Evolutionary conservation across 2,329 filamentous ascomycete species (phyloP).

Genomic region (Aspergillus sp.): DNA sequence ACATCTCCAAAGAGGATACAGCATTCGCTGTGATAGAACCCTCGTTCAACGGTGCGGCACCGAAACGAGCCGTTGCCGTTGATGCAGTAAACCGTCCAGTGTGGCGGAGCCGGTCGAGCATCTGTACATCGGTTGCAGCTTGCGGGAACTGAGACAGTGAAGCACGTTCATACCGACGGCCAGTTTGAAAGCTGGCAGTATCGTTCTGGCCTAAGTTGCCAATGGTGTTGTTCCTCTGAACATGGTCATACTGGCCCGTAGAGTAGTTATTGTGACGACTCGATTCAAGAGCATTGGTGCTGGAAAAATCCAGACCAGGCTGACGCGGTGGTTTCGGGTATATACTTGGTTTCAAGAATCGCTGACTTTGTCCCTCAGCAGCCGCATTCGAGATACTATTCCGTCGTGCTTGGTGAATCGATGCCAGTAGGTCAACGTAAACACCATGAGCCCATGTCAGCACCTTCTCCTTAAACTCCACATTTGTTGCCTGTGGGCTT

Average conservation of each 20-base stretch:
- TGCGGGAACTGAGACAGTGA: conserved; percentile 30
- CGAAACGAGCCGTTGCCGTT: conserved; percentile 33
- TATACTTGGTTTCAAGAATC: conserved; percentile 56
- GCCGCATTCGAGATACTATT: conserved; percentile 51
- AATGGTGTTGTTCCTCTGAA: conserved; percentile 22
- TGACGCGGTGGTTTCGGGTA: conserved; percentile 64
- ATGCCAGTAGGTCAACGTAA: conserved; percentile 70
- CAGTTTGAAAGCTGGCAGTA: conserved; percentile 16
- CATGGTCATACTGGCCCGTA: conserved; percentile 38
- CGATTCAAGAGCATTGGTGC: conserved; percentile 28
- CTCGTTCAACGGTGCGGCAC: conserved; percentile 35
- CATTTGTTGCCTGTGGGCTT: conserved; percentile 36
- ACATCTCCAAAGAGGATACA: conserved; percentile 67
- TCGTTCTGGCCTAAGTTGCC: conserved; percentile 19
- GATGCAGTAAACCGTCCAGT: conserved; percentile 35
- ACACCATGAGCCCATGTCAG: conserved; percentile 70
- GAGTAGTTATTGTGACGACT: conserved; percentile 40
- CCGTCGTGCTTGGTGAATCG: conserved; percentile 58
- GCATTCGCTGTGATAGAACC: conserved; percentile 59
- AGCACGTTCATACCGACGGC: conserved; percentile 25
- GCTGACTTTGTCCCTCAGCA: conserved; percentile 44
- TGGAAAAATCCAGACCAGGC: conserved; percentile 54
- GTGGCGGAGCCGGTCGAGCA: conserved; percentile 35
- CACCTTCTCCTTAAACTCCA: conserved; percentile 67
- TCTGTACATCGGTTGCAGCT: conserved; percentile 30